Base-by-base conservation (phyloP, 1,139 yeast genomes). In the Yamadazyma jaroonii region DNA sequence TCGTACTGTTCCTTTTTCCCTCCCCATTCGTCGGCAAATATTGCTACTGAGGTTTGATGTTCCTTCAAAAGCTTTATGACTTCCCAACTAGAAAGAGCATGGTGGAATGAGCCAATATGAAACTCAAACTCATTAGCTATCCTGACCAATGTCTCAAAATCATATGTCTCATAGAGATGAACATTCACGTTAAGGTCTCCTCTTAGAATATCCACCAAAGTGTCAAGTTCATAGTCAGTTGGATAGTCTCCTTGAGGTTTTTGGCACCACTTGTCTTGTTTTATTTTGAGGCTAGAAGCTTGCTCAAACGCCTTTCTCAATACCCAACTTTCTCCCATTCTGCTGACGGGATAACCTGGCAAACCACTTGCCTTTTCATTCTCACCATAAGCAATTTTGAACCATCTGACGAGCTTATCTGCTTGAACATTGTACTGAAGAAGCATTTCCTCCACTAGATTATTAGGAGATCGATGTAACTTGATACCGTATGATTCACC, bases 241-340 rank as follows among this genome's bases (percentile, higher is more conserved):
- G 41, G 41, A 29, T 38, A 38, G 3, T 11, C 26, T 3, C 32
- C 25, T 13, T 25, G 12, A 9, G 35, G 35, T 15, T 35, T 13
- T 9, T 13, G 10, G 26, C 40, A 37, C 40, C 40, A 37, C 14
- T 37, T 13, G 10, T 37, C 40, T 35, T 37, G 40, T 6, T 25
- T 10, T 4, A 2, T 22, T 24, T 22, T 35, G 9, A 37, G 32
- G 2, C 21, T 11, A 7, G 9, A 4, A 2, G 27, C 40, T 26
- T 37, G 23, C n/a, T 24, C 32, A 23, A 37, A 35, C 3, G 15
- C 10, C 6, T 29, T 34, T 13, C 40, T 29, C 7, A 37, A 17
- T 2, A 34, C 17, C 40, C 37, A 37, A 17, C 38, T 33, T 25
- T 37, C 40, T 6, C 40, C 40, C 40, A 37, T 37, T 37, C 40